Percentiles rank a stretch among this genome's conserved stretches.
Conservation (phyloP, 345 rosid species). For the Hevea brasiliensis region DNA sequence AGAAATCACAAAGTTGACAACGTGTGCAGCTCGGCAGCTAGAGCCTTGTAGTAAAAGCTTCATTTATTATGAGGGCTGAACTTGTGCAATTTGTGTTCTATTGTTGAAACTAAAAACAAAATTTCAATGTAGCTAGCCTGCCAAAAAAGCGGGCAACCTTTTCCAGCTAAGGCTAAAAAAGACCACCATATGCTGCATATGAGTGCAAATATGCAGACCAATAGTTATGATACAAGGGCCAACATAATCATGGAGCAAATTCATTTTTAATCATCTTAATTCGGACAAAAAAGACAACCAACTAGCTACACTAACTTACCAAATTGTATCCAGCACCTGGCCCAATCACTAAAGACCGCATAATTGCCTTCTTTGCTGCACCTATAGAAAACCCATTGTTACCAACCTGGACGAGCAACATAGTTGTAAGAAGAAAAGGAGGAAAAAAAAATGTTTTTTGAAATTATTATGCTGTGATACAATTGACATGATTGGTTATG, state of each 20-base stretch:
- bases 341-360: conserved; percentile 70
- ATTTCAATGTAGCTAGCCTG: background rate
- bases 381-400: conserved; percentile 76
- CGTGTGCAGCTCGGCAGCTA: too few relatives aligned
- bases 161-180: background rate
- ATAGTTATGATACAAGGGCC: background rate
- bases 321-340: conserved; percentile 89
- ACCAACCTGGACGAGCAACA: conserved; percentile 43
- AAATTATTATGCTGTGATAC: background rate
- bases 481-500: background rate
- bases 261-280: too few relatives aligned
- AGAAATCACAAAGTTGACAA: too few relatives aligned
- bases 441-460: background rate
- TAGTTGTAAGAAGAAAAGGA: background rate
- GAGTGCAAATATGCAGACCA: background rate
- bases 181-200: background rate
- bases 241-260: background rate
- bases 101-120: too few relatives aligned
- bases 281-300: background rate
- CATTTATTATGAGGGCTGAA: too few relatives aligned
- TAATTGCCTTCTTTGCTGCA: conserved; percentile 55
- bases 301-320: conserved; percentile 43
- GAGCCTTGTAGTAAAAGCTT: too few relatives aligned
- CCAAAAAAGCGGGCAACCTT: background rate
- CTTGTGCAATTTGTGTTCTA: too few relatives aligned